Evolutionary conservation across 768 basidiomycete genomes (phyloP).

Genomic region (Boletus reticulatus): DNA sequence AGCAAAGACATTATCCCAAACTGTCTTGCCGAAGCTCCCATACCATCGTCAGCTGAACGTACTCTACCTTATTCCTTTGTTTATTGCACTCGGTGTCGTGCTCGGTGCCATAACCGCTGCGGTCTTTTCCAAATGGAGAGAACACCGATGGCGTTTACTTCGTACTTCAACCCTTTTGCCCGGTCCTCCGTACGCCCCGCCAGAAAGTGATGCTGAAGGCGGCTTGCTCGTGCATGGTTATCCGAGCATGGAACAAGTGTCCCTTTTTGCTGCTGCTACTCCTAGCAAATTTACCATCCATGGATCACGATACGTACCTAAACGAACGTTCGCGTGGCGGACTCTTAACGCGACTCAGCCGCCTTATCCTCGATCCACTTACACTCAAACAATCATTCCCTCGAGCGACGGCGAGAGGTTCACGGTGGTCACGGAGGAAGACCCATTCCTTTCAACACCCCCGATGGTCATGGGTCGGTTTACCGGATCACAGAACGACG

Average conservation of each 20-base stretch:
- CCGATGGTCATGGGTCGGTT: not conserved
- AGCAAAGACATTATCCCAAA: constrained; percentile 11
- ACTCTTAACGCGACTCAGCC: not conserved
- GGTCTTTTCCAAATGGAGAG: constrained; percentile 13
- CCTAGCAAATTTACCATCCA: constrained; percentile 32
- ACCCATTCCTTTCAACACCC: constrained; percentile 21
- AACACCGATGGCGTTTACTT: not conserved
- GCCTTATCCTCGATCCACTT: not conserved
- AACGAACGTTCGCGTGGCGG: constrained; percentile 11
- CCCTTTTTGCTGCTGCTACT: constrained; percentile 22
- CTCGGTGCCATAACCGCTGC: constrained; percentile 18
- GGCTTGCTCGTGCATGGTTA: constrained; percentile 9
- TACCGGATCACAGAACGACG: not conserved
- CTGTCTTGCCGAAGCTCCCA: constrained; percentile 15
- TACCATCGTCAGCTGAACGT: constrained; percentile 24
- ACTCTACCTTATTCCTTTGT: constrained; percentile 27
- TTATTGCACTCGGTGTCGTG: constrained; percentile 23
- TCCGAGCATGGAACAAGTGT: constrained; percentile 29
- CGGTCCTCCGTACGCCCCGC: constrained; percentile 27
- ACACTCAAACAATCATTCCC: constrained; percentile 18
- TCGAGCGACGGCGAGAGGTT: constrained; percentile 23
- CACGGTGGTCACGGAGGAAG: constrained; percentile 20
- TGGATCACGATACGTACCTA: constrained; percentile 24
- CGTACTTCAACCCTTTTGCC: constrained; percentile 19
- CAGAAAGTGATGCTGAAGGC: constrained; percentile 17